Conservation (phyloP, 768 basidiomycete genomes). For the Hebeloma cylindrosporum region DNA sequence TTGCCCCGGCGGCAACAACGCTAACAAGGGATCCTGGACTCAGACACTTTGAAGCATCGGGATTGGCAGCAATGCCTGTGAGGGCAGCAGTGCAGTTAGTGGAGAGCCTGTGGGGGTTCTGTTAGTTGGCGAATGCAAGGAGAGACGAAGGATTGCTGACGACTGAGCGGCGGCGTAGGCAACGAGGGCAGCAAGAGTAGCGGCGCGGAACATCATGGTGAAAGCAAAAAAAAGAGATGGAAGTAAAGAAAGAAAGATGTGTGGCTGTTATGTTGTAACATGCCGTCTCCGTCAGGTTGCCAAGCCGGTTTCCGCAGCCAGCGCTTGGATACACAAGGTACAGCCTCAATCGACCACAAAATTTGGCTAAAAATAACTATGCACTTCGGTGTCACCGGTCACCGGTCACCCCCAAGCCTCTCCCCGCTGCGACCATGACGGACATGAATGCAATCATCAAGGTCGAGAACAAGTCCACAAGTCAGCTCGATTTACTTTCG, state of each 20-base stretch:
- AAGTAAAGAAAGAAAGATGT: constrained; percentile 16
- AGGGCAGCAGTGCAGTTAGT: constrained; percentile 50
- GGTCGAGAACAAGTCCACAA: constrained; percentile 21
- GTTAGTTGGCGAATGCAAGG: background rate
- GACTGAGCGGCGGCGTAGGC: constrained; percentile 44
- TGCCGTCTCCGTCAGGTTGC: background rate
- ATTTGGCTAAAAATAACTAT: constrained; percentile 8
- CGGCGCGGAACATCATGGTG: constrained; percentile 24
- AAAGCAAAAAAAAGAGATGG: constrained; percentile 14
- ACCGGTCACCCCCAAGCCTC: background rate
- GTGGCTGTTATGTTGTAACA: constrained; percentile 3
- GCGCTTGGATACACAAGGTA: no score
- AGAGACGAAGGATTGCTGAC: constrained; percentile 32
- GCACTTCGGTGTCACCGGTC: background rate
- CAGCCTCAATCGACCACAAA: no score
- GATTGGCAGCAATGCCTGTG: constrained; percentile 39
- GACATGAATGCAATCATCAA: constrained; percentile 26
- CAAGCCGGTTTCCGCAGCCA: constrained; percentile 2
- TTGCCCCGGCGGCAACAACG: constrained; percentile 32
- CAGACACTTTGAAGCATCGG: constrained; percentile 50
- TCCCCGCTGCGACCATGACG: no score
- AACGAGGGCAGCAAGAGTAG: constrained; percentile 31
- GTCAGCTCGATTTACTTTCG: constrained; percentile 16
- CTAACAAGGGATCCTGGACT: constrained; percentile 45
- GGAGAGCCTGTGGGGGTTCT: constrained; percentile 38